Conservation (phyloP, 2,329 filamentous ascomycete genomes). For the Penicillium sp. region DNA sequence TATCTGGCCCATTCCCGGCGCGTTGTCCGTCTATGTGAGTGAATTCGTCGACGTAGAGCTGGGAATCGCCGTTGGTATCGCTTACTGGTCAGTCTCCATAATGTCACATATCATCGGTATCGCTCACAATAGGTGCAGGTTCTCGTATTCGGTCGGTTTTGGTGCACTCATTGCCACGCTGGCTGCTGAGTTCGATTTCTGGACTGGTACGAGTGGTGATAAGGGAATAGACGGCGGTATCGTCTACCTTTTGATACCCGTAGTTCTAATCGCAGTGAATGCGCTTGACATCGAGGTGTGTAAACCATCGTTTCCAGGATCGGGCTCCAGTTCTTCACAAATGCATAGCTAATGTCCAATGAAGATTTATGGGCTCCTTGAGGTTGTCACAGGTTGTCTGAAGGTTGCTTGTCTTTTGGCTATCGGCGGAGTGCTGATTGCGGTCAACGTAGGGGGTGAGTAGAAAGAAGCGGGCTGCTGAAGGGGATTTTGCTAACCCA, state of each 20-base stretch:
- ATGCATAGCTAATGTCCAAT: neutral
- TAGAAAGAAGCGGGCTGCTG: neutral
- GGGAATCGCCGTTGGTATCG: conserved; percentile 7
- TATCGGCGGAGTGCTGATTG: neutral
- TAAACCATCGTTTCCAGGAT: no score
- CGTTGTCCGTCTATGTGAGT: conserved; percentile 4
- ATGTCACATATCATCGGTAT: neutral
- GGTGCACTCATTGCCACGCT: conserved; percentile 3
- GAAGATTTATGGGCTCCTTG: neutral
- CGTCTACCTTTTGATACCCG: neutral
- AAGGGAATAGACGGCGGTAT: neutral
- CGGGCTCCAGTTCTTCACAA: no score
- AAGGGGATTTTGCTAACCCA: no score
- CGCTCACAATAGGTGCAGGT: neutral
- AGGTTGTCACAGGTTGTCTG: neutral
- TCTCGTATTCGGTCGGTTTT: conserved; percentile 5
- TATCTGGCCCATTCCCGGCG: conserved; percentile 11
- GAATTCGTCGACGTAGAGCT: conserved; percentile 10
- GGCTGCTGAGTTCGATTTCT: conserved; percentile 7
- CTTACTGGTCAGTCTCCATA: neutral
- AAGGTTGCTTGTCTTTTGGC: neutral
- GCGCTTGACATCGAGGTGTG: neutral
- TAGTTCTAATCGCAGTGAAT: neutral
- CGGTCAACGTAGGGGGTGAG: conserved; percentile 4
- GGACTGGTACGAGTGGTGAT: neutral